Evolutionary conservation across 2,329 filamentous ascomycete species (phyloP), one percentile per base, ranked within the genome.

Genomic region (Tolypocladium paradoxum): DNA sequence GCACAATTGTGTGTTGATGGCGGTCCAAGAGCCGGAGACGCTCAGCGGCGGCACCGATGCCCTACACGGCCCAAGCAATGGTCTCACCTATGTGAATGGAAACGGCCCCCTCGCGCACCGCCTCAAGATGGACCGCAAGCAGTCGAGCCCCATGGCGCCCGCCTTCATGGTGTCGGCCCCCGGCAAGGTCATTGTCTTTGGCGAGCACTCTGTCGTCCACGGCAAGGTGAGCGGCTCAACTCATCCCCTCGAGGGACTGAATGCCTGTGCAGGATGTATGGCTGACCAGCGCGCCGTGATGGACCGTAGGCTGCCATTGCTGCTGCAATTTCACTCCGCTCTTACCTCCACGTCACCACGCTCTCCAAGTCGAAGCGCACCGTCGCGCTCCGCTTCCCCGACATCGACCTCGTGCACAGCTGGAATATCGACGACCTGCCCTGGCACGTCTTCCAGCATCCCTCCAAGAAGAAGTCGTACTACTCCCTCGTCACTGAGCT

Each of bases 151-250:
- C 4, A 82, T 85, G 82, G 82, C 93, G 72, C 91, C 92, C 45
- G 76, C 91, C 56, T 99, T 99, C 68, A 96, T 99, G 88, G 91
- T 97, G 54, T 97, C 93, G 18, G 92, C 95, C 2, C 93, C 93
- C 0, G 95, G 92, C 58, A 99, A 99, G 70, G 93, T 96, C 65
- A 99, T 99, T 68, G 89, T 97, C 51, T 97, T 92, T 72, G 93
- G 93, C 60, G 93, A 99, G 70, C 93, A 99, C 73, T 88, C 93
- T 2, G 93, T 97, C n/a, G 93, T 99, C 22, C 84, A 99, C 66
- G 91, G 91, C 65, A 97, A 96, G 81, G 87, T 88, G 73, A 53
- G 72, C 35, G 61, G 18, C 1, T 14, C 29, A 18, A 3, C 11
- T 7, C 5, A n/a, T 5, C 1, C 18, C 31, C 38, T 33, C 49